Evolutionary conservation across 2,329 filamentous ascomycete genomes (phyloP).

Genomic region (Fusarium transvaalense): DNA sequence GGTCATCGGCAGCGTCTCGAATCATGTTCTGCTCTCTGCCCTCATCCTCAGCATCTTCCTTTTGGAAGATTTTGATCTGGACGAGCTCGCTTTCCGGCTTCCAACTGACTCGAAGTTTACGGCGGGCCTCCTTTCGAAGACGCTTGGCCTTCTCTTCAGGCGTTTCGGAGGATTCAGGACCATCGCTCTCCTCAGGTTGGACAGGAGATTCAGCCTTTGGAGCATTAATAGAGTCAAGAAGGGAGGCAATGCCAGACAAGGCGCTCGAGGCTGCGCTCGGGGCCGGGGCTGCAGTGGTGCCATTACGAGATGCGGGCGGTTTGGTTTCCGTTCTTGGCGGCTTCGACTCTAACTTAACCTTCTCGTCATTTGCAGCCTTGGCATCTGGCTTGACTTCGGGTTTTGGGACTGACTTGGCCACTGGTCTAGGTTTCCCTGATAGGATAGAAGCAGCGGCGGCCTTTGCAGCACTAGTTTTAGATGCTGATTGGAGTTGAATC

Average conservation of each 20-base stretch:
- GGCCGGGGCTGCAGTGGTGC: constrained; percentile 42
- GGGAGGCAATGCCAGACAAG: constrained; percentile 65
- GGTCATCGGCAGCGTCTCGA: constrained; percentile 78
- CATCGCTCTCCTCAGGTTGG: constrained; percentile 64
- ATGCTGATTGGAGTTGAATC: constrained; percentile 48
- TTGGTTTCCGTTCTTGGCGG: constrained; percentile 50
- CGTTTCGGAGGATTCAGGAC: constrained; percentile 70
- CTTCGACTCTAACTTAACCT: constrained; percentile 49
- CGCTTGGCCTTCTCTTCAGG: constrained; percentile 75
- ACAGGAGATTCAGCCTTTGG: constrained; percentile 57
- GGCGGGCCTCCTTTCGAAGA: constrained; percentile 77
- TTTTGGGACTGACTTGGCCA: constrained; percentile 59
- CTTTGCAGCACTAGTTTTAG: constrained; percentile 51
- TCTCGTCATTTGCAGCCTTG: constrained; percentile 50
- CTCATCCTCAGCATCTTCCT: constrained; percentile 77
- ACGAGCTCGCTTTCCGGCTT: constrained; percentile 76
- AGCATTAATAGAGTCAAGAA: constrained; percentile 65
- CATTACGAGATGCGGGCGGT: constrained; percentile 46
- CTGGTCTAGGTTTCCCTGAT: constrained; percentile 62
- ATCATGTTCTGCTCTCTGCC: constrained; percentile 76
- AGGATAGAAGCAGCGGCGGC: constrained; percentile 54
- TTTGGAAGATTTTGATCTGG: constrained; percentile 76
- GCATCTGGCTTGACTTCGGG: constrained; percentile 49
- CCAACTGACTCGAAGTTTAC: constrained; percentile 78
- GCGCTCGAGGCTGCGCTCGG: constrained; percentile 50